phyloP scores from a whole-genome alignment of 495 filamentous ascomycete genomes.

The Lentithecium fluviatile region DNA sequence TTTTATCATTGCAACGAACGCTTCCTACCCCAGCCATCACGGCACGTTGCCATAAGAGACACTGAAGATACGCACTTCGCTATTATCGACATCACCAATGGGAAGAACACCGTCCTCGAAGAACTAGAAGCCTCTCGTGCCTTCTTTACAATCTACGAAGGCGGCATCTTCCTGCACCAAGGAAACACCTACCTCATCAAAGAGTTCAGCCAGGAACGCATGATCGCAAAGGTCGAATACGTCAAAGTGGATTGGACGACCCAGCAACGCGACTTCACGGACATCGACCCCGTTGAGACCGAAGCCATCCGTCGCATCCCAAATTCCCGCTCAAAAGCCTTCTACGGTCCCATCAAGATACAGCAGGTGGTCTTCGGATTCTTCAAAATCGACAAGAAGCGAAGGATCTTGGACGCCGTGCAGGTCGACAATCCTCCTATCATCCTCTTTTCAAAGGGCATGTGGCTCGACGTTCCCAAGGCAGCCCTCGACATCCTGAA shows the following conservation, averaged over 20 bases:
- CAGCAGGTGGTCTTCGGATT: slow-evolving; percentile 88
- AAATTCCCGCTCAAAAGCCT: slow-evolving; percentile 60
- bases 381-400: slow-evolving; percentile 85
- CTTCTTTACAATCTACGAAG: slow-evolving; percentile 95
- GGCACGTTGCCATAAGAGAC: slow-evolving; percentile 84
- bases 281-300: slow-evolving; percentile 89
- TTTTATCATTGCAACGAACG: slow-evolving; percentile 89
- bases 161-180: slow-evolving; percentile 96
- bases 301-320: slow-evolving; percentile 74
- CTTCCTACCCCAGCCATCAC: slow-evolving; percentile 81
- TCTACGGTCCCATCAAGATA: slow-evolving; percentile 80
- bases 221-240: slow-evolving; percentile 69
- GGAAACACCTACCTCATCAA: slow-evolving; percentile 87
- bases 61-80: slow-evolving; percentile 91
- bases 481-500: slow-evolving; percentile 75
- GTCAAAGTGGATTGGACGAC: slow-evolving; percentile 98
- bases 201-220: slow-evolving; percentile 76
- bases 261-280: slow-evolving; percentile 88
- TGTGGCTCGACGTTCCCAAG: slow-evolving; percentile 93
- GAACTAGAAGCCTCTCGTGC: slow-evolving; percentile 94
- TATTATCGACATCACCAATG: slow-evolving; percentile 83
- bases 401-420: slow-evolving; percentile 86
- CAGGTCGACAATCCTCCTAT: slow-evolving; percentile 92
- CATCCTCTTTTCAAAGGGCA: slow-evolving; percentile 76
- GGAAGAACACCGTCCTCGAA: slow-evolving; percentile 82